These are phyloP conservation scores for Spiraea crenata DNA, from an alignment of 331 rosid genomes.

Conservation along the genomic window DNA sequence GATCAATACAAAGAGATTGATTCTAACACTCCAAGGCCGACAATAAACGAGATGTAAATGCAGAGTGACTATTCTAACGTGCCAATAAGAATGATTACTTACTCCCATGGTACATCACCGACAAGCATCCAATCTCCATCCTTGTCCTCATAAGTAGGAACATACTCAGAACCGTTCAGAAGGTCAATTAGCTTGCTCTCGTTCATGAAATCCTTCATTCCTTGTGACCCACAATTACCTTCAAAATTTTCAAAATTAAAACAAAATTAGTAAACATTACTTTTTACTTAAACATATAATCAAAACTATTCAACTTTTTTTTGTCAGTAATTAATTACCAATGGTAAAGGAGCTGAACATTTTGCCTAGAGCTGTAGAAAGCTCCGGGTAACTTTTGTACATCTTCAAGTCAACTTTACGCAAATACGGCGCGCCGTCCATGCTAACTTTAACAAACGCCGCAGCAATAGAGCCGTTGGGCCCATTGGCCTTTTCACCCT, in stretches of 20 bases:
- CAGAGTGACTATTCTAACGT: too few relatives aligned
- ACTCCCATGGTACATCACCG: slow-evolving; percentile 98
- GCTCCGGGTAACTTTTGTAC: slow-evolving; percentile 77
- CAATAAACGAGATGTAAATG: too few relatives aligned
- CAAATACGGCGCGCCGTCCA: slow-evolving; percentile 96
- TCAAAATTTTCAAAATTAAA: slow-evolving; percentile 8
- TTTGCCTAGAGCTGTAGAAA: slow-evolving; percentile 66
- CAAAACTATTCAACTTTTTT: neutral
- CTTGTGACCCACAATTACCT: slow-evolving; percentile 64
- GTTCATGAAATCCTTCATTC: slow-evolving; percentile 67
- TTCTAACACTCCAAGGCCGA: too few relatives aligned
- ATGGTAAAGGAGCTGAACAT: slow-evolving; percentile 86
- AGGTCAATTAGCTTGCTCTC: slow-evolving; percentile 74
- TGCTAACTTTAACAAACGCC: slow-evolving; percentile 80
- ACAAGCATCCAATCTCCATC: slow-evolving; percentile 98
- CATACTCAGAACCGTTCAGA: slow-evolving; percentile 70
- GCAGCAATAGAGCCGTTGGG: slow-evolving; percentile 9
- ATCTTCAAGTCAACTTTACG: slow-evolving; percentile 82
- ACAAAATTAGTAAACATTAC: neutral
- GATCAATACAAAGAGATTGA: neutral
- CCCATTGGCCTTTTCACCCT: slow-evolving; percentile 17
- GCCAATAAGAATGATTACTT: slow-evolving; percentile 19
- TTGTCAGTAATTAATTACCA: slow-evolving; percentile 17
- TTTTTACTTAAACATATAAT: neutral
- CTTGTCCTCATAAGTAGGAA: slow-evolving; percentile 77